Evolutionary conservation across 306 rosid genomes (phyloP).

Genomic region (Vigna mungo): DNA sequence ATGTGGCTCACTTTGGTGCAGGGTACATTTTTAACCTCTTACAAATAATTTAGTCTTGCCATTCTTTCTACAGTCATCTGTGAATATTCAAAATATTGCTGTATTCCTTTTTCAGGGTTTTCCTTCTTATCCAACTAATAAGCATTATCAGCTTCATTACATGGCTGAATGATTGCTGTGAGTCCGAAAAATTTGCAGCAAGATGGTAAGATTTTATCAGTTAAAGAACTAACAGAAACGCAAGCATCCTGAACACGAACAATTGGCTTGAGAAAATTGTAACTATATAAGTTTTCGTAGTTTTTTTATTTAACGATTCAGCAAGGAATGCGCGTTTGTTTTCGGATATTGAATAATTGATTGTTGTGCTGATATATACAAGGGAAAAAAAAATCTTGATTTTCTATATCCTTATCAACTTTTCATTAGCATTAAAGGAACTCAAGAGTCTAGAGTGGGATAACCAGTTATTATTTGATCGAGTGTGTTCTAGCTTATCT

Average conservation of each 20-base stretch:
- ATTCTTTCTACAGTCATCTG: constrained; percentile 14
- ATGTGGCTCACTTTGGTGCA: constrained; percentile 95
- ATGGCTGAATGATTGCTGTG: constrained; percentile 84
- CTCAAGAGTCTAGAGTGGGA: not conserved
- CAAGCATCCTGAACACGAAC: constrained; percentile 23
- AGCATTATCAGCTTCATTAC: constrained; percentile 94
- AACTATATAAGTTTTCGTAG: not conserved
- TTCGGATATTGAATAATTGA: constrained; percentile 29
- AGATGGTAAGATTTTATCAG: constrained; percentile 74
- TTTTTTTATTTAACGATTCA: constrained; percentile 3
- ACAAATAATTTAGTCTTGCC: constrained; percentile 33
- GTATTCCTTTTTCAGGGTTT: constrained; percentile 69
- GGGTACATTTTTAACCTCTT: constrained; percentile 66
- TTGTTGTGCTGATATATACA: not conserved
- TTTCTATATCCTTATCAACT: constrained; percentile 9
- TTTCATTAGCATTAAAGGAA: constrained; percentile 14
- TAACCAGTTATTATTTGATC: constrained; percentile 23
- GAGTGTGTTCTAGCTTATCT: constrained; percentile 27
- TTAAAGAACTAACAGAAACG: constrained; percentile 28
- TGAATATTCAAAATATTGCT: constrained; percentile 32
- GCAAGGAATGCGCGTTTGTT: not conserved
- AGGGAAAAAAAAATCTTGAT: not conserved
- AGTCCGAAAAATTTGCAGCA: constrained; percentile 67
- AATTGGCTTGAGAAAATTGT: constrained; percentile 28
- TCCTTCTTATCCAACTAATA: constrained; percentile 90